Evolutionary conservation across 768 basidiomycete genomes (phyloP).

Genomic region (Pisolithus tinctorius): DNA sequence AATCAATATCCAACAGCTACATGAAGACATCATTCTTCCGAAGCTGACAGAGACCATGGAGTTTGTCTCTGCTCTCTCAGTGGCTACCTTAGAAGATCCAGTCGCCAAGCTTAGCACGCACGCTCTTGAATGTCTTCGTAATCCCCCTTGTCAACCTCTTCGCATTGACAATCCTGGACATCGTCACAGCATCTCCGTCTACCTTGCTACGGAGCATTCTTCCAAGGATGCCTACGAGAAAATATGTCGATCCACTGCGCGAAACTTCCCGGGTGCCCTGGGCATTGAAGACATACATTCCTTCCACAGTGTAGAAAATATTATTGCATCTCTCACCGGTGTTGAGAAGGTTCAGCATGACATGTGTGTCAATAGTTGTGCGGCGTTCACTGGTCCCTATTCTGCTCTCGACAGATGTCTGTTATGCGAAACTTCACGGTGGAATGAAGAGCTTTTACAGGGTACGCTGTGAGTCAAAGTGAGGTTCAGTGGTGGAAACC

Average conservation of each 20-base stretch:
- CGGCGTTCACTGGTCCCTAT: too few relatives aligned
- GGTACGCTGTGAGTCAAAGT: too few relatives aligned
- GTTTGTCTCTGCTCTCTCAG: neutral
- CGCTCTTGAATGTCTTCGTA: too few relatives aligned
- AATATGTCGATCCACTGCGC: neutral
- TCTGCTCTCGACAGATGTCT: slow-evolving; percentile 7
- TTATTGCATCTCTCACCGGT: slow-evolving; percentile 2
- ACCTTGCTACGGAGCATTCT: slow-evolving; percentile 3
- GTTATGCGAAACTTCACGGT: slow-evolving; percentile 22
- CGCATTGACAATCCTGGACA: slow-evolving; percentile 1
- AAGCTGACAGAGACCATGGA: neutral
- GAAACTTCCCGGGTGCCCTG: neutral
- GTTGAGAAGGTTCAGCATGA: slow-evolving; percentile 3
- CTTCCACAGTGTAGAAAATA: slow-evolving; percentile 3
- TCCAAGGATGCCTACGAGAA: slow-evolving; percentile 4
- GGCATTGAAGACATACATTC: slow-evolving; percentile 10
- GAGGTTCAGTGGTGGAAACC: too few relatives aligned
- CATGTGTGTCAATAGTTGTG: slow-evolving; percentile 14
- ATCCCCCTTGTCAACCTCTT: slow-evolving; percentile 1
- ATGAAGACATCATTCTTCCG: neutral
- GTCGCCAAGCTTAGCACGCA: neutral
- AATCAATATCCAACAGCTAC: neutral
- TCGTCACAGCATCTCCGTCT: slow-evolving; percentile 2
- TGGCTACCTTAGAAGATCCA: neutral
- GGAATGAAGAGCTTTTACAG: neutral